Evolutionary conservation across 176 grass and related monocot species (phyloP).

Genomic region (Triticum urartu): DNA sequence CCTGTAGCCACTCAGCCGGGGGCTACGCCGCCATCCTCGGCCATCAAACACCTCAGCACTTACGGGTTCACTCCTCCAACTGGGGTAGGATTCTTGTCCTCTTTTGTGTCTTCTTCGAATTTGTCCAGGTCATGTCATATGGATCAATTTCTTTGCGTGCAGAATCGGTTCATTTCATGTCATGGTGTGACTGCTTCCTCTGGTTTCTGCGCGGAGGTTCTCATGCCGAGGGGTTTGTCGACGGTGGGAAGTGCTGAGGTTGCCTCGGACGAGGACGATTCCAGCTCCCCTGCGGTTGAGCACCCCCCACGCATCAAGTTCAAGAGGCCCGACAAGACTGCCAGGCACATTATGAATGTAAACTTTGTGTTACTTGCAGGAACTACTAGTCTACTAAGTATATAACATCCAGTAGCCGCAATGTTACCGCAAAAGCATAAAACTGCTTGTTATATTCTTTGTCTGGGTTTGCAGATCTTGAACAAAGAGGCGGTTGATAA

Average conservation of each 20-base stretch:
- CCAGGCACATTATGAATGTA: constrained; percentile 88
- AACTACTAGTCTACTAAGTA: no score
- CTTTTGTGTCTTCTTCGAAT: background rate
- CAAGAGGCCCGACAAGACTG: constrained; percentile 87
- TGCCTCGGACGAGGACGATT: constrained; percentile 31
- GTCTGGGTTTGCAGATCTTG: constrained; percentile 49
- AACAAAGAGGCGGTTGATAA: constrained; percentile 79
- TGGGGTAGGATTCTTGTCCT: background rate
- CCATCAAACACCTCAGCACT: background rate
- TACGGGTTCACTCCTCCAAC: background rate
- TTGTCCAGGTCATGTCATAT: background rate
- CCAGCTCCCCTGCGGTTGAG: constrained; percentile 35
- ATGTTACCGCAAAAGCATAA: background rate
- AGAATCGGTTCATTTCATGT: background rate
- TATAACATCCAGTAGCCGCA: background rate
- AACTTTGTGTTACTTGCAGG: background rate
- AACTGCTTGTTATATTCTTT: background rate
- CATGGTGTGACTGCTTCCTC: background rate
- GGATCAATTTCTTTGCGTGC: background rate
- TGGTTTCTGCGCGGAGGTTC: background rate
- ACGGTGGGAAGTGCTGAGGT: constrained; percentile 30
- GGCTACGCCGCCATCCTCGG: background rate
- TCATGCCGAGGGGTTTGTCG: constrained; percentile 28
- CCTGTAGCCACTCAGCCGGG: background rate
- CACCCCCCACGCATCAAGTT: constrained; percentile 65